Percentiles rank a stretch among this genome's conserved stretches.
phyloP scores from a whole-genome alignment of 1,284 basidiomycete species.

The Cryptococcus sp. region DNA sequence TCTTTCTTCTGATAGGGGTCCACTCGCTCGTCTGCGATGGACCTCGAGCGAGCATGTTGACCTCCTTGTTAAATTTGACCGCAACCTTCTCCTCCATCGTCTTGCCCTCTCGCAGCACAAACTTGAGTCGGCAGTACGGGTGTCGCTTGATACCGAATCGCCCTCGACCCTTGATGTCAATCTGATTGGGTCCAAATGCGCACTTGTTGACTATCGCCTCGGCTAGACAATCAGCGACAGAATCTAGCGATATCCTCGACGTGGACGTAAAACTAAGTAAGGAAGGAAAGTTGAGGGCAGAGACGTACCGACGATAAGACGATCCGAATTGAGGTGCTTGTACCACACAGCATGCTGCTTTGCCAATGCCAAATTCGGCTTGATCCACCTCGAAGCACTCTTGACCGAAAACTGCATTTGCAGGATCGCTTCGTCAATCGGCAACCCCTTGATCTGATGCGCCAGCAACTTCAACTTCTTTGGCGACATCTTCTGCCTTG shows the following conservation, averaged over 20 bases:
- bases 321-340: conserved; percentile 68
- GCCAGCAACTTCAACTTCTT: conserved; percentile 86
- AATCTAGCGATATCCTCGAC: too few relatives aligned
- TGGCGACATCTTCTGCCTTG: conserved; percentile 78
- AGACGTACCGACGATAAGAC: conserved; percentile 74
- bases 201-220: conserved; percentile 94
- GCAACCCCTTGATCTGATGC: conserved; percentile 78
- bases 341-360: conserved; percentile 74
- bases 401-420: conserved; percentile 96
- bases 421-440: conserved; percentile 87
- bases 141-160: conserved; percentile 73
- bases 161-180: conserved; percentile 84
- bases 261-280: background rate
- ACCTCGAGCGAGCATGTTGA: conserved; percentile 65
- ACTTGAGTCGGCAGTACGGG: conserved; percentile 68
- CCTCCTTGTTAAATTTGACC: conserved; percentile 59
- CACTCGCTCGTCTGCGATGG: conserved; percentile 73
- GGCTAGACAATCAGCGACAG: conserved; percentile 50
- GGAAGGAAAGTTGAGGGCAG: background rate
- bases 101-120: conserved; percentile 77
- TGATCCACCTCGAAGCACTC: conserved; percentile 70
- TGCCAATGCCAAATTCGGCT: conserved; percentile 81
- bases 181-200: conserved; percentile 49
- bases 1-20: conserved; percentile 66
- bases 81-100: conserved; percentile 65